Evolutionary conservation across 2,329 filamentous ascomycete species (phyloP).

Genomic region (Aspergillus ochraceoroseus): DNA sequence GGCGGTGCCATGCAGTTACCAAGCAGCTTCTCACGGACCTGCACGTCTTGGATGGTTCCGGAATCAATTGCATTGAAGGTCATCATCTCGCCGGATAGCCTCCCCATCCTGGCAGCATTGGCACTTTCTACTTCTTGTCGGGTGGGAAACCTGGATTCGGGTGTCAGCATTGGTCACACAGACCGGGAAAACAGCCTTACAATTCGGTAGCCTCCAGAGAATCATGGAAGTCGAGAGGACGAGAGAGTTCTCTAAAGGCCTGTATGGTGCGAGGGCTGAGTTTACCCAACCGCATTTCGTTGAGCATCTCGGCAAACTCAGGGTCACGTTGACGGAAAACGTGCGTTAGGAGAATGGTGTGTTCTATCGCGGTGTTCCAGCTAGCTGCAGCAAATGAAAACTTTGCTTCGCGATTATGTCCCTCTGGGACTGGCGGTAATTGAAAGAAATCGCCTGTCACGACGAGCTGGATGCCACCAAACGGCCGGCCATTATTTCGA

Average conservation of each 20-base stretch:
- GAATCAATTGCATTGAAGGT: conserved; percentile 70
- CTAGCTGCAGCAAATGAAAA: conserved; percentile 91
- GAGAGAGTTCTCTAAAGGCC: conserved; percentile 67
- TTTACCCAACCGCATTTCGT: conserved; percentile 89
- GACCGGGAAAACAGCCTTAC: conserved; percentile 36
- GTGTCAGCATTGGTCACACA: neutral
- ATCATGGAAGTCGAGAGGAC: conserved; percentile 68
- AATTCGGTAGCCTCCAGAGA: conserved; percentile 79
- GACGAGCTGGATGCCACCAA: conserved; percentile 92
- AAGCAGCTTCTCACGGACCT: conserved; percentile 69
- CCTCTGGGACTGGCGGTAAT: conserved; percentile 83
- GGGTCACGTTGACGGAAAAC: conserved; percentile 93
- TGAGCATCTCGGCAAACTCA: conserved; percentile 89
- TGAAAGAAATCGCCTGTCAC: conserved; percentile 99
- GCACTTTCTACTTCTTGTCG: conserved; percentile 82
- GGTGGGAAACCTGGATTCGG: conserved; percentile 65
- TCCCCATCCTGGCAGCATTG: conserved; percentile 68
- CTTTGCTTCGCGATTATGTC: conserved; percentile 62
- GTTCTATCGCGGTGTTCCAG: conserved; percentile 88
- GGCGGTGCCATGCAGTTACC: conserved; percentile 91
- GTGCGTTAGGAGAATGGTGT: conserved; percentile 91
- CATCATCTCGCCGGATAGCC: conserved; percentile 62
- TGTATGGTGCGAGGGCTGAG: conserved; percentile 71
- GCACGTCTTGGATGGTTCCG: conserved; percentile 62
- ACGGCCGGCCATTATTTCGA: conserved; percentile 84